phyloP scores from a whole-genome alignment of 805 yeast genomes.

The Myxozyma melibiosi region DNA sequence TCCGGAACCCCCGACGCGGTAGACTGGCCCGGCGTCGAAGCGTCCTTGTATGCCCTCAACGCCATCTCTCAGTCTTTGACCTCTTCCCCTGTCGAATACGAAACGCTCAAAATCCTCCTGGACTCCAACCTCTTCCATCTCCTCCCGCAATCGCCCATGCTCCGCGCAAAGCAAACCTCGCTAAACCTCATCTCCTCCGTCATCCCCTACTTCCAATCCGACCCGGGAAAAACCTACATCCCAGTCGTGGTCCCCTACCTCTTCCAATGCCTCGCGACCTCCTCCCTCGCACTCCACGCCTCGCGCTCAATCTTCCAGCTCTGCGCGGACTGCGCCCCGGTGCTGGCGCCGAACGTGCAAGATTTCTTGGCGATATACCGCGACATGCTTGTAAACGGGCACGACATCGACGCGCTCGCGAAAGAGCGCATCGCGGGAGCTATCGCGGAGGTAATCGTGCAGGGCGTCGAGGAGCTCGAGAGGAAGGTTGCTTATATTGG shows the following conservation, averaged over 20 bases:
- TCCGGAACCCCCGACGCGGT: constrained; percentile 7
- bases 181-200: constrained; percentile 58
- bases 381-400: constrained; percentile 36
- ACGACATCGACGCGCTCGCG: constrained; percentile 40
- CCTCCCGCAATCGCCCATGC: constrained; percentile 35
- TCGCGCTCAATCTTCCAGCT: constrained; percentile 60
- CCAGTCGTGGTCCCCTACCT: constrained; percentile 58
- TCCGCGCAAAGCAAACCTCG: constrained; percentile 51
- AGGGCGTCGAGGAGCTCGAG: constrained; percentile 14
- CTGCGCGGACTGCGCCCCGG: constrained; percentile 37
- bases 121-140: constrained; percentile 38
- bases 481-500: constrained; percentile 8
- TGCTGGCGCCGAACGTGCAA: constrained; percentile 16
- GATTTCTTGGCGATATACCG: constrained; percentile 16
- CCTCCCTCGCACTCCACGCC: constrained; percentile 45
- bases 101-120: constrained; percentile 37
- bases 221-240: constrained; percentile 50
- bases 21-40: constrained; percentile 54
- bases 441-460: constrained; percentile 29
- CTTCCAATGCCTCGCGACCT: constrained; percentile 47
- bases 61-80: constrained; percentile 57
- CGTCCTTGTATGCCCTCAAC: constrained; percentile 60
- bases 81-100: constrained; percentile 40
- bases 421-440: constrained; percentile 35
- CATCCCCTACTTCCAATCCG: constrained; percentile 51